phyloP scores from a whole-genome alignment of 805 yeast species.

The Hanseniaspora vineae region DNA sequence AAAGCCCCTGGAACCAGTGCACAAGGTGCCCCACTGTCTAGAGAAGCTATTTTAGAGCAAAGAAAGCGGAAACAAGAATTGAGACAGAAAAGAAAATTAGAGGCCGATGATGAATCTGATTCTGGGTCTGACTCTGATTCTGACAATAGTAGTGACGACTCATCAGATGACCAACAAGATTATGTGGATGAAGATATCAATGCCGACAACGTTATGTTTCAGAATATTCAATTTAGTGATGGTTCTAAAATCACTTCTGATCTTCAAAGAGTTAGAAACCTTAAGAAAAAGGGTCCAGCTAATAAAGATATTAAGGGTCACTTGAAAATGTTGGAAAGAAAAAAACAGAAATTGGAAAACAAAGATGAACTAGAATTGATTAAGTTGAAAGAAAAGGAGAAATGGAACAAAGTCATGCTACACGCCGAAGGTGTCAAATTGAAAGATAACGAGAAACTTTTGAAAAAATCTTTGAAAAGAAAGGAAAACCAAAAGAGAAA shows the following conservation, averaged over 20 bases:
- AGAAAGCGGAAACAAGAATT: slow-evolving; percentile 34
- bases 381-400: slow-evolving; percentile 52
- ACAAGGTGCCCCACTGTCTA: slow-evolving; percentile 70
- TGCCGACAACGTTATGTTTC: slow-evolving; percentile 46
- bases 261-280: slow-evolving; percentile 37
- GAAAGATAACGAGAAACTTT: slow-evolving; percentile 78
- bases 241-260: slow-evolving; percentile 74
- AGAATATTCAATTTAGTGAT: slow-evolving; percentile 70
- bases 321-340: slow-evolving; percentile 58
- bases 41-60: slow-evolving; percentile 67
- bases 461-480: slow-evolving; percentile 74
- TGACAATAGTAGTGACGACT: slow-evolving; percentile 22
- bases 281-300: slow-evolving; percentile 69
- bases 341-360: slow-evolving; percentile 46
- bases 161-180: no score
- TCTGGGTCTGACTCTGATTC: slow-evolving; percentile 27
- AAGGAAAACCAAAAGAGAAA: slow-evolving; percentile 74
- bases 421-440: slow-evolving; percentile 83
- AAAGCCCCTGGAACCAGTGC: slow-evolving; percentile 82
- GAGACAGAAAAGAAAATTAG: slow-evolving; percentile 24
- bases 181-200: slow-evolving; percentile 22
- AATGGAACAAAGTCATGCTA: slow-evolving; percentile 75
- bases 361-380: slow-evolving; percentile 51
- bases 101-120: slow-evolving; percentile 22
- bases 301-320: slow-evolving; percentile 78